Evolutionary conservation across 768 basidiomycete species (phyloP).

Genomic region (Rhodotorula sphaerocarpa): DNA sequence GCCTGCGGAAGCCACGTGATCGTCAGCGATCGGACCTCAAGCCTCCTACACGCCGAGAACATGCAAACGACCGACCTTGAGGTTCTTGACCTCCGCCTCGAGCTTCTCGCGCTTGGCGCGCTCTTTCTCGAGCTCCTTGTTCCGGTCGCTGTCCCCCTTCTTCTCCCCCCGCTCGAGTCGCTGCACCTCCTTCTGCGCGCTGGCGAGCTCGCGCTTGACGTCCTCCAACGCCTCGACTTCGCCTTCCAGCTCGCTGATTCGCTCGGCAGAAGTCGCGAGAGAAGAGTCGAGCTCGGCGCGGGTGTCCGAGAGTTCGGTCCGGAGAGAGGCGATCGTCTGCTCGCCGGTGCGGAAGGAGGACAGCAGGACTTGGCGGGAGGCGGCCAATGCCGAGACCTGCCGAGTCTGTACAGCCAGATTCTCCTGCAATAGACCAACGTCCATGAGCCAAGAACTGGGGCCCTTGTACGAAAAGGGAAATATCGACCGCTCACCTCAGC

Average conservation of each 20-base stretch:
- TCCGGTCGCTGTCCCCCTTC: conserved; percentile 2
- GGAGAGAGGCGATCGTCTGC: conserved; percentile 14
- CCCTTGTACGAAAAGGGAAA: too few relatives aligned
- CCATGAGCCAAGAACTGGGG: too few relatives aligned
- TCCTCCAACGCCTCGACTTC: background rate
- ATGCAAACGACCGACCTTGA: conserved; percentile 19
- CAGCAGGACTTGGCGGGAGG: conserved; percentile 23
- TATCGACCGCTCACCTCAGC: conserved; percentile 14
- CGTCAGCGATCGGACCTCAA: too few relatives aligned
- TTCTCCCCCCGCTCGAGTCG: conserved; percentile 1
- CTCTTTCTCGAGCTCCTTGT: conserved; percentile 16
- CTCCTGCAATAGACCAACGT: background rate
- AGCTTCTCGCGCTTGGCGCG: conserved; percentile 3
- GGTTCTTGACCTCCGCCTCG: conserved; percentile 24
- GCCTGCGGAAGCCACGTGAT: background rate
- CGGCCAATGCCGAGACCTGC: conserved; percentile 5
- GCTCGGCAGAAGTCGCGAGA: background rate
- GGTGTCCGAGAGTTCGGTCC: conserved; percentile 11
- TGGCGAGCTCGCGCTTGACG: conserved; percentile 2
- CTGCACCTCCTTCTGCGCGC: background rate
- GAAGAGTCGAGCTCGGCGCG: background rate
- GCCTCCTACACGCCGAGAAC: background rate
- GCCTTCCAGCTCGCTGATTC: background rate
- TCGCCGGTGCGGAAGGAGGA: conserved; percentile 12
- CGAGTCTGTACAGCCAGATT: background rate